phyloP scores from a whole-genome alignment of 2,329 filamentous ascomycete genomes.

The Lasiodiplodia hormozganensis region DNA sequence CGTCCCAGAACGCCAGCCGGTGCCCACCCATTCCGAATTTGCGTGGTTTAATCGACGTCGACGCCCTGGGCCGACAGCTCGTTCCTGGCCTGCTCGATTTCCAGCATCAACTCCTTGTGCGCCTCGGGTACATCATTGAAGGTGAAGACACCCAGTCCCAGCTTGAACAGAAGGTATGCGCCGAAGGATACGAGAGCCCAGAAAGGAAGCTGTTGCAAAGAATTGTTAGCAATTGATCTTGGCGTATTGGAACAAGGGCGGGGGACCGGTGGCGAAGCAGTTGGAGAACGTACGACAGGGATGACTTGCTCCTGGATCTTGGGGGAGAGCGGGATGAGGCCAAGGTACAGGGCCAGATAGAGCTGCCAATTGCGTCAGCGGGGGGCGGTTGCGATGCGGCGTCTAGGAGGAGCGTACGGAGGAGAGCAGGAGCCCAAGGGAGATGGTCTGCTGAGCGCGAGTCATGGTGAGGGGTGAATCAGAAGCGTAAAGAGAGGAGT shows the following conservation, averaged over 20 bases:
- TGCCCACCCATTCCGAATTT: not conserved
- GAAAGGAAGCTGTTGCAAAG: constrained; percentile 76
- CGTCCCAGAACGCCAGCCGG: constrained; percentile 13
- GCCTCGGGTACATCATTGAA: constrained; percentile 96
- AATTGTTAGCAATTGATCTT: constrained; percentile 15
- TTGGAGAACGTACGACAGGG: constrained; percentile 74
- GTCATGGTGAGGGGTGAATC: constrained; percentile 69
- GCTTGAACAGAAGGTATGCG: constrained; percentile 87
- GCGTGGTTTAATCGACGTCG: constrained; percentile 69
- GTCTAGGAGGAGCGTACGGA: constrained; percentile 67
- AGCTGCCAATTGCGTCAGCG: constrained; percentile 61
- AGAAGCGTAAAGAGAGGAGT: not conserved
- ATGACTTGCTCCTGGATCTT: constrained; percentile 84
- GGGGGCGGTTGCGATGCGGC: constrained; percentile 11
- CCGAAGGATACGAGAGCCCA: constrained; percentile 92
- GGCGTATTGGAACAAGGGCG: not conserved
- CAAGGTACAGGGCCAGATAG: constrained; percentile 85
- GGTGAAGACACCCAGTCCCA: constrained; percentile 90
- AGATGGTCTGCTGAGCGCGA: constrained; percentile 90
- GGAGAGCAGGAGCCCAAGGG: constrained; percentile 82
- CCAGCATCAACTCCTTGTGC: constrained; percentile 84
- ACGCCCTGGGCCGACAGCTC: constrained; percentile 79
- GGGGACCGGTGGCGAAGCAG: not conserved
- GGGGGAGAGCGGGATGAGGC: constrained; percentile 79
- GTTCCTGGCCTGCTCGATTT: constrained; percentile 78